Conservation (phyloP, 2,329 filamentous ascomycete genomes). For the Zymoseptoria crescenta region DNA sequence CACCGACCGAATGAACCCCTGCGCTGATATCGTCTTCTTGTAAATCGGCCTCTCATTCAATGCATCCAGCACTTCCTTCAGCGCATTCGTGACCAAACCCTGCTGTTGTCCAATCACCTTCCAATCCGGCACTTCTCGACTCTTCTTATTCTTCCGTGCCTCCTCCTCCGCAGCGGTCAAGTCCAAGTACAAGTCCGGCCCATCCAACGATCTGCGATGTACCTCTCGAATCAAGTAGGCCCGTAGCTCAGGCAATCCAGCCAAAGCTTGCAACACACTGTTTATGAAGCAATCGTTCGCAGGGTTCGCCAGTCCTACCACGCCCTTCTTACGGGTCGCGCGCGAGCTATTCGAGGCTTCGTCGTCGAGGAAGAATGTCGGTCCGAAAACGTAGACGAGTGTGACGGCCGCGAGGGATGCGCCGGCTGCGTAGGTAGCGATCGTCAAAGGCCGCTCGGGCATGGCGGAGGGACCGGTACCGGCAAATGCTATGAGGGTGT, state of each 20-base stretch:
- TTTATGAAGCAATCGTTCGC: conserved; percentile 86
- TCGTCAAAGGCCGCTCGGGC: conserved; percentile 74
- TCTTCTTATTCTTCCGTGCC: conserved; percentile 47
- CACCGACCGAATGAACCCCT: conserved; percentile 72
- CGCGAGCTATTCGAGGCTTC: conserved; percentile 53
- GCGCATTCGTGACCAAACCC: conserved; percentile 72
- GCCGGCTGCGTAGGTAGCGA: conserved; percentile 88
- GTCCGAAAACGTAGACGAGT: conserved; percentile 92
- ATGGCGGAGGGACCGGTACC: conserved; percentile 40
- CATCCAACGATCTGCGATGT: conserved; percentile 74
- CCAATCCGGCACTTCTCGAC: conserved; percentile 34
- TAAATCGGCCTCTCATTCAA: conserved; percentile 91
- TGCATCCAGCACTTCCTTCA: conserved; percentile 87
- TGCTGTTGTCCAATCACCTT: conserved; percentile 58
- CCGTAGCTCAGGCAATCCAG: conserved; percentile 80
- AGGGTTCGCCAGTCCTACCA: conserved; percentile 80
- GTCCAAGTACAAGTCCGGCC: conserved; percentile 64
- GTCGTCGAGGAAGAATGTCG: conserved; percentile 91
- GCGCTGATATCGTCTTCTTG: conserved; percentile 85
- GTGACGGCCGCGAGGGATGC: conserved; percentile 91
- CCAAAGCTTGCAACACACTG: conserved; percentile 85
- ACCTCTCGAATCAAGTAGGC: conserved; percentile 88
- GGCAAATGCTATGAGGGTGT: conserved; percentile 24
- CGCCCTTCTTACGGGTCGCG: conserved; percentile 67
- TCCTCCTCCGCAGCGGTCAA: conserved; percentile 45